Evolutionary conservation across 345 rosid species (phyloP), one percentile per base, ranked within the genome.

Genomic region (Geranium brycei): DNA sequence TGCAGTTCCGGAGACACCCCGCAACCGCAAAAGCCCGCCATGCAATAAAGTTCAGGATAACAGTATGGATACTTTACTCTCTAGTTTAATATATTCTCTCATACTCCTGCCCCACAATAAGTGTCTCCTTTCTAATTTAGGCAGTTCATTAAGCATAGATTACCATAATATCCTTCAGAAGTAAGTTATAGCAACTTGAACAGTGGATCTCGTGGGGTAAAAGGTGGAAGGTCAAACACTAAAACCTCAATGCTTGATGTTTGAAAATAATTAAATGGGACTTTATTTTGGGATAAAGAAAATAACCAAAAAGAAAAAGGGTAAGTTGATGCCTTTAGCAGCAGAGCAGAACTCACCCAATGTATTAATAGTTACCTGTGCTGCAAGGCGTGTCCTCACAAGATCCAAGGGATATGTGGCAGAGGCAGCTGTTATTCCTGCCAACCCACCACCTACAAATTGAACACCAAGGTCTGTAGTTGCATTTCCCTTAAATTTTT

Each of bases 361-460:
- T 55, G 15, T 5, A 17, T 59, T 32, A 10, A 19, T 0, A 61
- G 51, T 69, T 75, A 88, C 97, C 97, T 91, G 97, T 28, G 96
- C 99, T 62, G 99, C 88, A 38, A 93, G 91, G 60, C 99, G 95
- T 13, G 99, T 91, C 86, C 99, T 84, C 58, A 93, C 88, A 64
- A 93, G 99, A 82, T 93, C 99, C 57, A 93, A 70, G 19, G 99
- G 99, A 74, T 93, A 93, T 8, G 91, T 88, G 57, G 82, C 88
- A 17, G 95, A 78, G 63, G 92, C 97, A 62, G 99, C 96, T 63
- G 99, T 93, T 67, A 91, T 75, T 58, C 99, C 99, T 18, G 97
- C 91, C 82, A 93, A 69, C 62, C 99, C 97, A 61, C 99, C 99
- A 41, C 92, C 85, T 17, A 85, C 70, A 69, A 93, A 93, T 73